Base-by-base conservation (phyloP, 2,329 filamentous ascomycete species). In the Plenodomus tracheiphilus region DNA sequence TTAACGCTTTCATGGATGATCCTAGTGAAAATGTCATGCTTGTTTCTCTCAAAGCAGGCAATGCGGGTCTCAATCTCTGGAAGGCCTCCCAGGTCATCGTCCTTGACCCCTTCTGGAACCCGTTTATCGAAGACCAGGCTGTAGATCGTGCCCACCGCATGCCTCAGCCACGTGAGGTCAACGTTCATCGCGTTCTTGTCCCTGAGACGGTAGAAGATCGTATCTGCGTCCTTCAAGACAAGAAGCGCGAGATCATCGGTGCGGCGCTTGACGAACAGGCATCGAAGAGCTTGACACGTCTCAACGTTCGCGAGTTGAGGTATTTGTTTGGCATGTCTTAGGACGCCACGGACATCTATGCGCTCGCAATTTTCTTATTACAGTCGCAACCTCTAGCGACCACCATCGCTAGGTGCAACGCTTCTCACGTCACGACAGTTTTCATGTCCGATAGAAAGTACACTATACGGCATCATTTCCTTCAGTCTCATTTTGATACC, bases 71-170 rank as follows among this genome's bases (percentile, higher is more conserved):
- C 39, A 97, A 97, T 65, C 80, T 97, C 18, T 89, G 88, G 34
- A 84, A 85, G 16, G 92, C 91, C 0, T 90, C 86, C 1, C 87
- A 91, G 55, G 89, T 96, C 58, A 90, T 97, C 70, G 88, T 96
- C 56, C 85, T 96, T 66, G 91, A 96, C 67, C 91, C 91, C 0
- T 96, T 95, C 75, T 96, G 91, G 90, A 97, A 96, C 56, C 92
- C 91, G 0, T 96, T 88, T 66, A 88, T 95, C 41, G 92, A 96
- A 74, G 90, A 91, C 72, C 92, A 97, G 73, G 92, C 92, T 3
- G 86, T 96, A 42, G 92, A 96, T 69, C 87, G 92, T 18, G 89
- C 91, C 2, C 88, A 96, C 71, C 87, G 92, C 9, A 92, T 96
- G 59, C 91, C 91, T 0, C 92, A 97, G 74, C 75, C 79, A 57